These are phyloP conservation scores for Clonostachys chloroleuca DNA, from an alignment of 2,329 filamentous ascomycete species.

Conservation along the genomic window DNA sequence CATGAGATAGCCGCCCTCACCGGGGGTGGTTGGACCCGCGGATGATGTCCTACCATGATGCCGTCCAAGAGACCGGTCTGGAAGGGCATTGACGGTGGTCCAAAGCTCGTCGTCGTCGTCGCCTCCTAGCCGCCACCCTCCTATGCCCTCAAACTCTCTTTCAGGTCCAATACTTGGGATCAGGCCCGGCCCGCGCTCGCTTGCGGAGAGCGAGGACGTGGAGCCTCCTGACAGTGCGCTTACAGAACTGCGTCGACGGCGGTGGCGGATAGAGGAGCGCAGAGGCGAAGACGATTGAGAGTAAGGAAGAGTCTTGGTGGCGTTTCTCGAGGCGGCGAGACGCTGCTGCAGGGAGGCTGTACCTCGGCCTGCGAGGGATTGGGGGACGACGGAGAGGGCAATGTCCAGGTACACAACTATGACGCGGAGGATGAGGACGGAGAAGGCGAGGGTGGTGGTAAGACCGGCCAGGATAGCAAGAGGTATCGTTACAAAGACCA, in stretches of 20 bases:
- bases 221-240: slow-evolving; percentile 23
- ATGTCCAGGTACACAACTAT: slow-evolving; percentile 61
- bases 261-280: slow-evolving; percentile 8
- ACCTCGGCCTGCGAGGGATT: slow-evolving; percentile 40
- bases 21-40: slow-evolving; percentile 28
- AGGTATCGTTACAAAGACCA: slow-evolving; percentile 58
- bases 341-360: slow-evolving; percentile 12
- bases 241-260: slow-evolving; percentile 25
- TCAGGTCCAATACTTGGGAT: slow-evolving; percentile 43
- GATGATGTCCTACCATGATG: slow-evolving; percentile 34
- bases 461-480: slow-evolving; percentile 58
- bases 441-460: slow-evolving; percentile 58
- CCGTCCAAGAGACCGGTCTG: slow-evolving; percentile 37
- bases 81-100: slow-evolving; percentile 43
- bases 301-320: slow-evolving; percentile 1
- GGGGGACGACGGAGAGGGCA: slow-evolving; percentile 50
- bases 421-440: slow-evolving; percentile 56
- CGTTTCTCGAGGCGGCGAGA: background rate
- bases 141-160: slow-evolving; percentile 55
- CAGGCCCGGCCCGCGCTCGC: slow-evolving; percentile 31
- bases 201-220: slow-evolving; percentile 20
- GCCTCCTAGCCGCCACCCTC: slow-evolving; percentile 37
- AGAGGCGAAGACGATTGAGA: slow-evolving; percentile 5
- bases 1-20: slow-evolving; percentile 35
- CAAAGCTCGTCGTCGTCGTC: slow-evolving; percentile 37